These are phyloP conservation scores for Grosmannia huntii DNA, from an alignment of 2,329 filamentous ascomycete species.

Conservation along the genomic window DNA sequence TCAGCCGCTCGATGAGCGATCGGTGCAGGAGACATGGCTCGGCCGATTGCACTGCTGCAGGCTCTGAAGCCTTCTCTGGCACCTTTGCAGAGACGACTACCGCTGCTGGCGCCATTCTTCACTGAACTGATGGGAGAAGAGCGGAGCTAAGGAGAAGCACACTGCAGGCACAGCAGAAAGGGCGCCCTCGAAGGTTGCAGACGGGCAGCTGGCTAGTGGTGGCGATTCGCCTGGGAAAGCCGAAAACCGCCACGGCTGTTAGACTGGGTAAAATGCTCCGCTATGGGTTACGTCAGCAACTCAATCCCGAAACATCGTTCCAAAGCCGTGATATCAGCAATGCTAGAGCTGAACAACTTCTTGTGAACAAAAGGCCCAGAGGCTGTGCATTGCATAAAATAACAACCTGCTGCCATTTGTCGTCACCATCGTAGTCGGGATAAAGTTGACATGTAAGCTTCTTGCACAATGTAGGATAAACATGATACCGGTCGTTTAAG, in stretches of 20 bases:
- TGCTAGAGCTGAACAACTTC: too few species aligned
- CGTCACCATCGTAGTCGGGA: too few species aligned
- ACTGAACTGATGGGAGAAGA: neutral
- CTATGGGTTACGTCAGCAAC: neutral
- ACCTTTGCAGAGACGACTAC: neutral
- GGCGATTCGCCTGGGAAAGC: neutral
- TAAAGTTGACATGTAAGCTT: too few species aligned
- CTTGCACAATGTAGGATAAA: too few species aligned
- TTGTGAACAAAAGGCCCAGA: too few species aligned
- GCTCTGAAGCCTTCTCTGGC: neutral
- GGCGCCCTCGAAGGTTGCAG: neutral
- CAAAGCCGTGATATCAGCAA: too few species aligned
- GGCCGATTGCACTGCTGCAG: neutral
- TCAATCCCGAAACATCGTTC: neutral
- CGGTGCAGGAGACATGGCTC: slow-evolving; percentile 8
- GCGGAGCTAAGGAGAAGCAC: neutral
- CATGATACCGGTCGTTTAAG: too few species aligned
- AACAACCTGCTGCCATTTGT: too few species aligned
- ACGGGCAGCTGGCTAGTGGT: too few species aligned
- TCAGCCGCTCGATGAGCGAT: slow-evolving; percentile 1
- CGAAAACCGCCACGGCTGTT: neutral
- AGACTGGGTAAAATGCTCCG: neutral
- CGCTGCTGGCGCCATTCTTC: neutral
- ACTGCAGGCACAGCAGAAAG: neutral
- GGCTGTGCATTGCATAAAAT: too few species aligned